These are phyloP conservation scores for Leptographium radiaticola DNA, from an alignment of 2,329 filamentous ascomycete species.

Conservation along the genomic window DNA sequence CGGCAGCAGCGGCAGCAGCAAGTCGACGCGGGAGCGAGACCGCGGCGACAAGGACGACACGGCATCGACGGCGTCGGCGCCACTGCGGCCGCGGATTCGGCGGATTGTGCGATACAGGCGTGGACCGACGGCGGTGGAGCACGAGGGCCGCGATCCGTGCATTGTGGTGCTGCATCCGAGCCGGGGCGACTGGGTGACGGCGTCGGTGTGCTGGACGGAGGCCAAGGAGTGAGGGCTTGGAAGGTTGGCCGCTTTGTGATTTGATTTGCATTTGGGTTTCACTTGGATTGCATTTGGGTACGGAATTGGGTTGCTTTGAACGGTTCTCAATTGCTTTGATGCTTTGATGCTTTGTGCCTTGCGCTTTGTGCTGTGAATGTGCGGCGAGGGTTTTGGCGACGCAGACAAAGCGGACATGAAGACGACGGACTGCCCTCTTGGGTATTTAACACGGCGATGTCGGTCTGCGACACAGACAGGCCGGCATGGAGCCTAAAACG, in stretches of 20 bases:
- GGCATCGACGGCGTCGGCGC: not conserved
- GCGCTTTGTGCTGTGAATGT: too few species aligned
- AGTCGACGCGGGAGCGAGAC: not conserved
- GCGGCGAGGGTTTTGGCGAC: too few species aligned
- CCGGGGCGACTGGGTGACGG: slow-evolving; percentile 13
- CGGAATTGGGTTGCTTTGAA: too few species aligned
- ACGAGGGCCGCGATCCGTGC: slow-evolving; percentile 11
- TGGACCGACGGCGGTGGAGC: slow-evolving; percentile 7
- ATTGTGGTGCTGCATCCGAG: slow-evolving; percentile 12
- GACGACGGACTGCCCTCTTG: too few species aligned
- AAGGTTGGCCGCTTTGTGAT: not conserved
- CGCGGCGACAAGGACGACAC: slow-evolving; percentile 1
- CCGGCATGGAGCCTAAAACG: too few species aligned
- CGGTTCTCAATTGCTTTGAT: too few species aligned
- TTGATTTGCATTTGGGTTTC: not conserved
- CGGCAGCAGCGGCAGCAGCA: slow-evolving; percentile 3
- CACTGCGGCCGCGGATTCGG: slow-evolving; percentile 6
- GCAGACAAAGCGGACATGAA: too few species aligned
- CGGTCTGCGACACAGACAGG: too few species aligned
- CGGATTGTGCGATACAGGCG: slow-evolving; percentile 9
- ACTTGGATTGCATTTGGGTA: too few species aligned
- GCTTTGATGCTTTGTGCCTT: too few species aligned
- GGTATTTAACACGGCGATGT: too few species aligned
- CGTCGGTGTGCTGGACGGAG: slow-evolving; percentile 11
- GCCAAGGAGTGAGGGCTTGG: not conserved